A percentile compares a stretch with the other conserved stretches of the same genome.
Conservation (phyloP, 768 basidiomycete genomes). For the Lentinula detonsa region DNA sequence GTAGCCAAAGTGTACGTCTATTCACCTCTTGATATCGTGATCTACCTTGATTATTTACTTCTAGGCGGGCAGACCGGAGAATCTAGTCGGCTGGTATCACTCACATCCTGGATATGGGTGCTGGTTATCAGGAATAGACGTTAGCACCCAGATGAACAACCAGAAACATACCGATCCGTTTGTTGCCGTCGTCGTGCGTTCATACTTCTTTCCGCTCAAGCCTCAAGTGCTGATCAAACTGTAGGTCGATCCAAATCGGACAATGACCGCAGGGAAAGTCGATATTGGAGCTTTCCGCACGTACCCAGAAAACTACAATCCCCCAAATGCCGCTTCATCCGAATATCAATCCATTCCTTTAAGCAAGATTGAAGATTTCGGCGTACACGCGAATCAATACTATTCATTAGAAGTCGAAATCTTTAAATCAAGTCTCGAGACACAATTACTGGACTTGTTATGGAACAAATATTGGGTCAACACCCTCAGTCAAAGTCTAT, state of each 20-base stretch:
- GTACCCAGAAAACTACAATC: conserved; percentile 92
- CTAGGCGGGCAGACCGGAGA: conserved; percentile 78
- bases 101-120: conserved; percentile 99
- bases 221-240: not conserved
- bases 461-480: conserved; percentile 99
- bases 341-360: conserved; percentile 97
- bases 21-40: not conserved
- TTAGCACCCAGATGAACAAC: conserved; percentile 93
- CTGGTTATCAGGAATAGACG: conserved; percentile 98
- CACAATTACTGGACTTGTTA: conserved; percentile 78
- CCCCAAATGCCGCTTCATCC: conserved; percentile 60
- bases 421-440: conserved; percentile 89
- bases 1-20: conserved; percentile 64
- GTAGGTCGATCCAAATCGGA: conserved; percentile 96
- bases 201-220: not conserved
- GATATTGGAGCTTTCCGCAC: conserved; percentile 99
- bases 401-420: conserved; percentile 93
- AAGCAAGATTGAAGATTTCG: conserved; percentile 98
- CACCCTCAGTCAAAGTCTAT: conserved; percentile 87
- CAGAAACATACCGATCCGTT: conserved; percentile 96
- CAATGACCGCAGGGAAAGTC: conserved; percentile 96
- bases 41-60: not conserved
- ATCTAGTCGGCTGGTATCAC: conserved; percentile 96
- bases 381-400: conserved; percentile 95
- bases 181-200: conserved; percentile 87